These are phyloP conservation scores for Raphanus hybrid DNA, from an alignment of 441 rosid genomes.

Conservation along the genomic window DNA sequence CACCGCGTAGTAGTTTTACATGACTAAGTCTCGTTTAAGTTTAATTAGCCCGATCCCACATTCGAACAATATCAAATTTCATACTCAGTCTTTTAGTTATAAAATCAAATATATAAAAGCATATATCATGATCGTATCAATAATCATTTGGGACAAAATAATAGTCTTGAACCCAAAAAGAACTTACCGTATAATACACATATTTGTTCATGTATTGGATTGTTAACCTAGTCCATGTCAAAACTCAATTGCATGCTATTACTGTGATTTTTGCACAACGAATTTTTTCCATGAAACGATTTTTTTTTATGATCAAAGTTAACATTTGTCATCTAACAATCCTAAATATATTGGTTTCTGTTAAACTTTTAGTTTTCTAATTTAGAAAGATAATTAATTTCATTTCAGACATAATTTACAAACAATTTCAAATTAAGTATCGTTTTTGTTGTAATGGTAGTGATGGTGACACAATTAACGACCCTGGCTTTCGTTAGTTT, in stretches of 20 bases:
- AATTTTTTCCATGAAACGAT: no score
- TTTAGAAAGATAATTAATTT: not conserved
- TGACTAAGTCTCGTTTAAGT: conserved; percentile 24
- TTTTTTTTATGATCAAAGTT: not conserved
- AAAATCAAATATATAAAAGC: not conserved
- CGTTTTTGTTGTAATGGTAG: not conserved
- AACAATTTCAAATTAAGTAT: not conserved
- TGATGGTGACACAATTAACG: not conserved
- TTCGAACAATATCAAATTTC: conserved; percentile 9
- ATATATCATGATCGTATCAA: not conserved
- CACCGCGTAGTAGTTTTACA: conserved; percentile 8
- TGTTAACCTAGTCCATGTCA: not conserved
- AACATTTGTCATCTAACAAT: not conserved
- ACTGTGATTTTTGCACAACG: not conserved
- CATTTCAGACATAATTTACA: conserved; percentile 1
- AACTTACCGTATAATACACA: not conserved
- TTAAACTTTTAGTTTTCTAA: not conserved
- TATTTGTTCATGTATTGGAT: not conserved
- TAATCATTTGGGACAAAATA: not conserved
- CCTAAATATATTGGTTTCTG: not conserved
- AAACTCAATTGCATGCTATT: not conserved
- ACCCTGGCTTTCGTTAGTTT: not conserved
- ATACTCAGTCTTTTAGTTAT: not conserved
- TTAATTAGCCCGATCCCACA: not conserved
- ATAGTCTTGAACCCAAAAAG: not conserved